Evolutionary conservation across 78 protist species (phyloP), one percentile per base, ranked within the genome.

Genomic region (Neovahlkampfia damariscottae): DNA sequence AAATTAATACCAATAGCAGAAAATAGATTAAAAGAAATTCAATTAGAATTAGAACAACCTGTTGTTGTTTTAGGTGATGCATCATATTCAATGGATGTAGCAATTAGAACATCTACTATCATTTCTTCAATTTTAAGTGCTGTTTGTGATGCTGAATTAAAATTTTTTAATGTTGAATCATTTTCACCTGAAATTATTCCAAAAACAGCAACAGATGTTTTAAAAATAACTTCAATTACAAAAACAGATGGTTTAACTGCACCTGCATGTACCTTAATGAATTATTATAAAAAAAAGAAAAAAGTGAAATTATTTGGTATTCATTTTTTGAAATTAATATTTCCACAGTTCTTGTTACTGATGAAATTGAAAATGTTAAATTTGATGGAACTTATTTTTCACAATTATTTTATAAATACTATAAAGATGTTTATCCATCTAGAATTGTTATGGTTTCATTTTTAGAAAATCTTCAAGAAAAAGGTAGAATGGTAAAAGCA

Each of bases 251-350:
- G 72, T 10, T 30, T 40, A 9, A 69, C 72, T 30, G 27, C 72
- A 30, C 72, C 72, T n/a, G 72, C 62, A 9, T 69, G 70, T 69
- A 40, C 72, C 36, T 10, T 69, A 40, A 40, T 38, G 72, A 9
- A 40, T n/a, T 10, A 38, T 30, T 69, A 69, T 40, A 30, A 38
- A 9, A 10, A 30, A 10, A 69, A 10, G 72, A 69, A 69, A 40
- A 69, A 69, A 40, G 72, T 69, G 10, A 40, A 69, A 69, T 38
- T n/a, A n/a, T n/a, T n/a, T n/a, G n/a, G n/a, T n/a, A n/a, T n/a
- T n/a, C n/a, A n/a, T n/a, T n/a, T n/a, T n/a, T n/a, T n/a, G n/a
- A n/a, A n/a, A n/a, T n/a, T n/a, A n/a, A n/a, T n/a, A n/a, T n/a
- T n/a, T n/a, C 72, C 72, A 19, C 36, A n/a, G 10, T 69, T n/a